Conservation (phyloP, 805 yeast species). For the Ogataea angusta region DNA sequence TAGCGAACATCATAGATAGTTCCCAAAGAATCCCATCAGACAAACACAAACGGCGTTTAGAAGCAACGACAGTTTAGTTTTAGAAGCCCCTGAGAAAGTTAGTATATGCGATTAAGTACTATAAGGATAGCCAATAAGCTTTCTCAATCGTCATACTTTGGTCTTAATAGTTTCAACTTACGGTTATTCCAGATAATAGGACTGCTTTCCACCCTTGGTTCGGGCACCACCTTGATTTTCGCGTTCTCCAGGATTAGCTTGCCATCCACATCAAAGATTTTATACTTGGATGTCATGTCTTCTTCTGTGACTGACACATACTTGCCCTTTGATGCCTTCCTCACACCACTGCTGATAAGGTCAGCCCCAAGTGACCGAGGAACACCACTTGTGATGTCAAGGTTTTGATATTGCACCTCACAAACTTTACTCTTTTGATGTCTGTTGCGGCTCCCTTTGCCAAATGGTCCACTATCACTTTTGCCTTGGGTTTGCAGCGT, state of each 20-base stretch:
- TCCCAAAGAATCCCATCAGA: slow-evolving; percentile 15
- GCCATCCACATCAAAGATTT: slow-evolving; percentile 45
- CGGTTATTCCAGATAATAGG: slow-evolving; percentile 22
- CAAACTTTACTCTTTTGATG: slow-evolving; percentile 30
- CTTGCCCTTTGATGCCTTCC: slow-evolving; percentile 42
- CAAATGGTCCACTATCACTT: slow-evolving; percentile 16
- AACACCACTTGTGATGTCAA: slow-evolving; percentile 41
- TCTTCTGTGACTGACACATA: slow-evolving; percentile 43
- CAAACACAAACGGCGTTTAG: slow-evolving; percentile 12
- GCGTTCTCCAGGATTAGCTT: slow-evolving; percentile 21
- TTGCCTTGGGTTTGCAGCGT: slow-evolving; percentile 14
- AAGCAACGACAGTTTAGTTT: slow-evolving; percentile 7
- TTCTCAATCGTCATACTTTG: slow-evolving; percentile 9
- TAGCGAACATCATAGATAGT: slow-evolving; percentile 4
- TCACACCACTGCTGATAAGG: slow-evolving; percentile 49
- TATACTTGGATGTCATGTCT: slow-evolving; percentile 42
- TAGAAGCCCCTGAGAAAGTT: slow-evolving; percentile 10
- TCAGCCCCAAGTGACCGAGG: slow-evolving; percentile 42
- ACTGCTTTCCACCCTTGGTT: slow-evolving; percentile 19
- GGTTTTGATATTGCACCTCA: slow-evolving; percentile 38
- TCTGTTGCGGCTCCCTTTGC: slow-evolving; percentile 20
- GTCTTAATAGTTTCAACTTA: slow-evolving; percentile 17
- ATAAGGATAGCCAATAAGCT: slow-evolving; percentile 5
- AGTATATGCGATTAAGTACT: slow-evolving; percentile 5
- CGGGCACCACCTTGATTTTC: slow-evolving; percentile 27